Evolutionary conservation across 305 asterid species (phyloP).

Genomic region (Solanum hybrid): DNA sequence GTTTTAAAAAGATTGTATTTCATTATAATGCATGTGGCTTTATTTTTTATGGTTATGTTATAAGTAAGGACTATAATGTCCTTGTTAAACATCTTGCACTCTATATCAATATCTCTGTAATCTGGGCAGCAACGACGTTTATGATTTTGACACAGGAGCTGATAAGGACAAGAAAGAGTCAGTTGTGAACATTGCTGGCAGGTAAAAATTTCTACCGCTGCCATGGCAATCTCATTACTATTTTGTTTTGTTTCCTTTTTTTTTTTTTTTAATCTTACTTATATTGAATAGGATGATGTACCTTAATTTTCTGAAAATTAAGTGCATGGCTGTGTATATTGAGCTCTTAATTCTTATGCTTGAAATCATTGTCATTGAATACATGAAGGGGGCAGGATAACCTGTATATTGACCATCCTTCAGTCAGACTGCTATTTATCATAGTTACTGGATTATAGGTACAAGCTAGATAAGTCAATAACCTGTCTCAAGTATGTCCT

Average conservation of each 20-base stretch:
- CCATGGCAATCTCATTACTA: neutral
- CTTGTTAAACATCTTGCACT: neutral
- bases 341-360: neutral
- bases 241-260: neutral
- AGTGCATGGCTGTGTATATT: neutral
- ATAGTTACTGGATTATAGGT: neutral
- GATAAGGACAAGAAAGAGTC: slow-evolving; percentile 95
- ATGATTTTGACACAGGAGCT: slow-evolving; percentile 94
- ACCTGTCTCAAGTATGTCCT: neutral
- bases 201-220: slow-evolving; percentile 31
- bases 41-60: neutral
- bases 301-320: neutral
- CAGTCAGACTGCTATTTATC: neutral
- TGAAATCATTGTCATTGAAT: neutral
- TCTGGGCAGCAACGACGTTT: slow-evolving; percentile 82
- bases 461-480: neutral
- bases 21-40: neutral
- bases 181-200: slow-evolving; percentile 69
- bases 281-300: neutral
- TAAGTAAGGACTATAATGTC: neutral
- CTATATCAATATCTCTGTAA: slow-evolving; percentile 12
- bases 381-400: neutral
- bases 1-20: neutral
- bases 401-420: neutral
- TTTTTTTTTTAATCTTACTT: neutral